Conservation (phyloP, 192 early-diverging fungal species). For the Entrophospora sp. region DNA sequence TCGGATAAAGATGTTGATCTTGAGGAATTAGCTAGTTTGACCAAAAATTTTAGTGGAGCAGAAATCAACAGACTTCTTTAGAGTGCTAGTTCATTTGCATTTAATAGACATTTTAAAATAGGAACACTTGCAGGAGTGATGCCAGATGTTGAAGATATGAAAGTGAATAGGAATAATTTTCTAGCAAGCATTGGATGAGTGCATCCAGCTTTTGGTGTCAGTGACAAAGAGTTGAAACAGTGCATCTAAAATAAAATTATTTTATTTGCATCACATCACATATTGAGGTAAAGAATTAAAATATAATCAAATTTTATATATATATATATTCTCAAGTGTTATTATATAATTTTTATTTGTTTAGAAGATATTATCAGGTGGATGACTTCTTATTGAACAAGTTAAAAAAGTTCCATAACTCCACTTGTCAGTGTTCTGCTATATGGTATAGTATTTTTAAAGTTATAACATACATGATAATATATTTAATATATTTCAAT, state of each 20-base stretch:
- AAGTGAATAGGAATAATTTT: constrained; percentile 81
- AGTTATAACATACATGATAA: background rate
- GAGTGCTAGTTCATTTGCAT: constrained; percentile 88
- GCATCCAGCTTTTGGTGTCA: constrained; percentile 86
- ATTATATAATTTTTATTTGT: background rate
- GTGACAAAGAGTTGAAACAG: constrained; percentile 80
- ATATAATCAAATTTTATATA: background rate
- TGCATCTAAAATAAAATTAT: constrained; percentile 83
- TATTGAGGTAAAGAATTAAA: constrained; percentile 26
- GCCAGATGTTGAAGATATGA: constrained; percentile 82
- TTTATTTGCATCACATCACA: constrained; percentile 45
- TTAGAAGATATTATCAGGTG: constrained; percentile 51
- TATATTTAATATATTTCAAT: background rate
- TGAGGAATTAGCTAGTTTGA: constrained; percentile 72
- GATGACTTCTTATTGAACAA: constrained; percentile 55
- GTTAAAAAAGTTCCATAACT: constrained; percentile 72
- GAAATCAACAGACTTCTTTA: constrained; percentile 93
- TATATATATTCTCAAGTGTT: background rate
- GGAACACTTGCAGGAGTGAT: constrained; percentile 74
- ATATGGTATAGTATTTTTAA: constrained; percentile 42
- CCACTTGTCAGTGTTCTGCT: constrained; percentile 87
- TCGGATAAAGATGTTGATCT: constrained; percentile 77
- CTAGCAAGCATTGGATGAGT: constrained; percentile 83
- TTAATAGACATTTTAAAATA: constrained; percentile 92
- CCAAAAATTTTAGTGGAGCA: constrained; percentile 96